Percentiles rank a stretch among this genome's conserved stretches.
Conservation (phyloP, 768 basidiomycete genomes). For the Dentipellis sp. region DNA sequence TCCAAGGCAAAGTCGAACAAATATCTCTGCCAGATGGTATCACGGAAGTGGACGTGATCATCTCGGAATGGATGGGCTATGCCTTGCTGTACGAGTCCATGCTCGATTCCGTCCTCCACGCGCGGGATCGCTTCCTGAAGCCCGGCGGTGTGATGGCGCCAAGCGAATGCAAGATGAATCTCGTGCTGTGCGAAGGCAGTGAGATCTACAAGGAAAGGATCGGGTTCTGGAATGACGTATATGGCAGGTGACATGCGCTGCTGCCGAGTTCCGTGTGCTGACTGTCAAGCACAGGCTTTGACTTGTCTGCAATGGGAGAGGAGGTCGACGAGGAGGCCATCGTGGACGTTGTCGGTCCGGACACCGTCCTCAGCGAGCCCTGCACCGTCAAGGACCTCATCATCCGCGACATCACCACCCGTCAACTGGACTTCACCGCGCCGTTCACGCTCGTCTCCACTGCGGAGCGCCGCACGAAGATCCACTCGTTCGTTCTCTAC, state of each 20-base stretch:
- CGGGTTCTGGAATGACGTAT: conserved; percentile 85
- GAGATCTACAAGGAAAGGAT: conserved; percentile 76
- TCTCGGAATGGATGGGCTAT: conserved; percentile 99
- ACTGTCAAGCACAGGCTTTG: conserved; percentile 56
- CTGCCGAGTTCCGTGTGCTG: not conserved
- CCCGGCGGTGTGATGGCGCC: conserved; percentile 83
- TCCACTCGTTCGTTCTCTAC: conserved; percentile 79
- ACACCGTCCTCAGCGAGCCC: conserved; percentile 55
- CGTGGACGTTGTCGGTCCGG: conserved; percentile 66
- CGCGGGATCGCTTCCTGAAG: conserved; percentile 78
- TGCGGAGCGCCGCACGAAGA: conserved; percentile 48
- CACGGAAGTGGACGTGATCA: conserved; percentile 82
- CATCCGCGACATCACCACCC: conserved; percentile 50
- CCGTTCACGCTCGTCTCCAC: conserved; percentile 70
- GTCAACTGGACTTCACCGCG: conserved; percentile 73
- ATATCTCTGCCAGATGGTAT: conserved; percentile 65
- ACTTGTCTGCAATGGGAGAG: conserved; percentile 73
- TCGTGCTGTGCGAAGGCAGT: conserved; percentile 72
- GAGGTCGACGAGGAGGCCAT: conserved; percentile 75
- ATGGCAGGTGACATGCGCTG: conserved; percentile 44
- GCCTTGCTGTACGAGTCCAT: conserved; percentile 91
- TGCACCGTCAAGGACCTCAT: conserved; percentile 73
- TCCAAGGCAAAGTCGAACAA: conserved; percentile 87
- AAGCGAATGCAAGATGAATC: conserved; percentile 77
- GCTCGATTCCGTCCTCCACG: conserved; percentile 89